phyloP scores from a whole-genome alignment of 441 rosid genomes.

The Capsella rubella region DNA sequence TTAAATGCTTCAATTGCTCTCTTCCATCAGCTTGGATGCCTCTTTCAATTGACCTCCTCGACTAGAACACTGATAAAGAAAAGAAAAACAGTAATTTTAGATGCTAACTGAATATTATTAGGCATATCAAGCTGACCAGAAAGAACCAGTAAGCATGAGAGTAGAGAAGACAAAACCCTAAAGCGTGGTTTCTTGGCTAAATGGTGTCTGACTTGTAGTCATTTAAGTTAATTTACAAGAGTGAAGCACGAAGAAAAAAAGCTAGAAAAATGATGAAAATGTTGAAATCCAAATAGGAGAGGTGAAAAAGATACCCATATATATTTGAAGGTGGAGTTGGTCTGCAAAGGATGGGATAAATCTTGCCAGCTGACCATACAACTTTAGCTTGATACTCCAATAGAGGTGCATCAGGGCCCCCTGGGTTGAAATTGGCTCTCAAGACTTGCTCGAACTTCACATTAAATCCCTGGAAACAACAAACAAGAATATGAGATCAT shows the following conservation, averaged over 20 bases:
- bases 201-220: too few relatives aligned
- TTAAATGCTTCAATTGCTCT: background rate
- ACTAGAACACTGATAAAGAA: background rate
- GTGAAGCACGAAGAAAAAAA: too few relatives aligned
- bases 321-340: background rate
- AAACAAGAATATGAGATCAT: too few relatives aligned
- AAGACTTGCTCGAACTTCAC: background rate
- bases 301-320: background rate
- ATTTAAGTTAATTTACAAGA: too few relatives aligned
- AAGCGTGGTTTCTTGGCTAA: too few relatives aligned
- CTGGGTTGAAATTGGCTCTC: slow-evolving; percentile 29
- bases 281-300: background rate
- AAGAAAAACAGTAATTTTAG: background rate
- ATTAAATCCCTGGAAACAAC: background rate
- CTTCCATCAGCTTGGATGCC: background rate
- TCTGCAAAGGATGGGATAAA: slow-evolving; percentile 37
- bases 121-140: background rate
- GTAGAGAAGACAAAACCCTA: too few relatives aligned
- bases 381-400: slow-evolving; percentile 34
- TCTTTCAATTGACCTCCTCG: background rate
- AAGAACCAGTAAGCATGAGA: background rate
- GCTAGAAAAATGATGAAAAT: too few relatives aligned
- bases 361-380: background rate
- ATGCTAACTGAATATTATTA: background rate
- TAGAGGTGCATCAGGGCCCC: slow-evolving; percentile 9